These are phyloP conservation scores for Stephania japonica DNA, from an alignment of 164 flowering plant genomes.

Conservation along the genomic window DNA sequence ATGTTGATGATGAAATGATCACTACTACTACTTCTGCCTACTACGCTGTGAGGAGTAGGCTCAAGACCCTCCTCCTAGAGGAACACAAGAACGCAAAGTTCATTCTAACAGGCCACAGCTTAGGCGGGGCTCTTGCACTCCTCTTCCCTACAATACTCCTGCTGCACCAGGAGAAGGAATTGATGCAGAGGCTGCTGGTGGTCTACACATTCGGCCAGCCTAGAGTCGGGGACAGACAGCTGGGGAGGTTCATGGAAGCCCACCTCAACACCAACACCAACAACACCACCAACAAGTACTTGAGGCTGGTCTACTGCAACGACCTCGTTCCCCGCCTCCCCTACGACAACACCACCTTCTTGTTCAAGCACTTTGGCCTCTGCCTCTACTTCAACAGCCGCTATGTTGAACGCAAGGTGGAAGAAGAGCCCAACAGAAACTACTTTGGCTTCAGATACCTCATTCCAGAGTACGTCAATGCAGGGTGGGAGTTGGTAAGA, in stretches of 20 bases:
- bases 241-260: slow-evolving; percentile 50
- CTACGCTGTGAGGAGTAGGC: slow-evolving; percentile 42
- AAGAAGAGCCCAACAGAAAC: slow-evolving; percentile 65
- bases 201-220: slow-evolving; percentile 84
- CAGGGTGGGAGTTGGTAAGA: slow-evolving; percentile 59
- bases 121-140: slow-evolving; percentile 79
- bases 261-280: slow-evolving; percentile 38
- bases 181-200: slow-evolving; percentile 43
- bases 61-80: slow-evolving; percentile 37
- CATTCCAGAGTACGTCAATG: slow-evolving; percentile 45
- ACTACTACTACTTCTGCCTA: no score
- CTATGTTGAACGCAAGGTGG: slow-evolving; percentile 43
- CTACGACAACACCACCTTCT: slow-evolving; percentile 55
- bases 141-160: slow-evolving; percentile 53
- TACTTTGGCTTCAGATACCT: slow-evolving; percentile 33
- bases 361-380: slow-evolving; percentile 66
- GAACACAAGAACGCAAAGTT: slow-evolving; percentile 61
- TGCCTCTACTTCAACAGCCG: slow-evolving; percentile 66
- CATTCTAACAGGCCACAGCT: slow-evolving; percentile 73
- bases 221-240: slow-evolving; percentile 46
- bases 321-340: slow-evolving; percentile 78
- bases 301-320: slow-evolving; percentile 70
- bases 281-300: slow-evolving; percentile 42
- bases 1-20: not conserved
- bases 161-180: slow-evolving; percentile 45